Evolutionary conservation across 805 yeast genomes (phyloP), one percentile per base, ranked within the genome.

Genomic region (Candida golubevii): DNA sequence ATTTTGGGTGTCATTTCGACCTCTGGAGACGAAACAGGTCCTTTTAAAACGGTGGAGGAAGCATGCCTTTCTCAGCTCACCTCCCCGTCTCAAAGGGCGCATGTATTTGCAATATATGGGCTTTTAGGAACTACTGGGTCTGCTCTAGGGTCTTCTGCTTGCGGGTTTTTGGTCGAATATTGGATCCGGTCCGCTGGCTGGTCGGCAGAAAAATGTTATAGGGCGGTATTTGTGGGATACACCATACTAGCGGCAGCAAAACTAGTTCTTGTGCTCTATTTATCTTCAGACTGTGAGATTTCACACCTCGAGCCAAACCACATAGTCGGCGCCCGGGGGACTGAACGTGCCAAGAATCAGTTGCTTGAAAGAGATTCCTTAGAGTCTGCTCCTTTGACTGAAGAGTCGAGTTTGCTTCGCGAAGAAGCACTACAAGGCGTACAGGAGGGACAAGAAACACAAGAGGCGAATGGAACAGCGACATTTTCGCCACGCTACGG

Each of bases 1-100:
- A 76, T 86, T 2, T 46, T 86, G 28, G 96, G 96, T 1, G 96
- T 88, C 13, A 85, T 88, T 7, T 85, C 95, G 2, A 93, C 96
- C 1, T 80, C 88, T 27, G 95, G 96, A 23, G 89, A 83, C 56
- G 96, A 88, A 57, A 87, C 90, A 0, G 96, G 96, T 0, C 96
- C 96, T 0, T 88, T 88, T 62, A 83, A 85, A 57, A 79, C 93
- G 0, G 80, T 88, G 27, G 96, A 88, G 60, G 96, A 88, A 58
- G 81, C 91, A 1, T 75, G 86, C 33, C 71, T 88, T 39, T 93
- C 96, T 0, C 91, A 86, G 61, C 65, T 88, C 50, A 83, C 95
- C 0, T 80, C 83, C 0, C 74, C 73, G 32, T 69, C 68, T 42
- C 77, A 75, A 44, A 70, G 95, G 37, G 83, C 95, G 1, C 86